A percentile compares a stretch with the other conserved stretches of the same genome.
phyloP scores from a whole-genome alignment of 306 rosid genomes.

The Quercus aquifolioides region DNA sequence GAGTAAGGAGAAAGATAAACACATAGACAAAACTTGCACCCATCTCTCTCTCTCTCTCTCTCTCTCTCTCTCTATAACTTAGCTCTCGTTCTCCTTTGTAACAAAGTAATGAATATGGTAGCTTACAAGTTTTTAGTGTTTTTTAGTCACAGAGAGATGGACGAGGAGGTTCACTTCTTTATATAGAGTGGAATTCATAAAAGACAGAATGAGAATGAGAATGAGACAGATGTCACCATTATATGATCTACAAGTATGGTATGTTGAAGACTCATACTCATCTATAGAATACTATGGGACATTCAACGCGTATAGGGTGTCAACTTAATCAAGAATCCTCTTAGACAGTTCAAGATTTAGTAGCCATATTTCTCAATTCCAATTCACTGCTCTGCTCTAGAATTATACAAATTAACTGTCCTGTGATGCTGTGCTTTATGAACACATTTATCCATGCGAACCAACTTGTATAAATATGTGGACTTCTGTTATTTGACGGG shows the following conservation, averaged over 20 bases:
- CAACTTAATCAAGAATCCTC: no score
- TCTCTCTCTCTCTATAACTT: conserved; percentile 3
- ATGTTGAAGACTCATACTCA: not conserved
- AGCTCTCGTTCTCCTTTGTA: conserved; percentile 6
- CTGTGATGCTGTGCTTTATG: no score
- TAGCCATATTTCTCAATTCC: no score
- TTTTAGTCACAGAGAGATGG: not conserved
- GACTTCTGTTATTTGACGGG: no score
- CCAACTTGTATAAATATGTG: no score
- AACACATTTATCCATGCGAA: no score
- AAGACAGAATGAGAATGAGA: not conserved
- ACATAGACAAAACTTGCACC: conserved; percentile 22
- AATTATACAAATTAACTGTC: no score
- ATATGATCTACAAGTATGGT: not conserved
- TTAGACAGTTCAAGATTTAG: no score
- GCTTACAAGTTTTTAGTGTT: not conserved
- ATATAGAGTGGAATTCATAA: not conserved
- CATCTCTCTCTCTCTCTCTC: conserved; percentile 30
- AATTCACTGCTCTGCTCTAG: no score
- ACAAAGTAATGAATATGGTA: conserved; percentile 6
- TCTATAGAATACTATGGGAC: not conserved
- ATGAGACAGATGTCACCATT: not conserved
- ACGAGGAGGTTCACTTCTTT: not conserved
- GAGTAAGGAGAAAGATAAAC: conserved; percentile 29
- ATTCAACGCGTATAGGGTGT: no score